These are phyloP conservation scores for Candida montana DNA, from an alignment of 805 yeast genomes.

Conservation along the genomic window DNA sequence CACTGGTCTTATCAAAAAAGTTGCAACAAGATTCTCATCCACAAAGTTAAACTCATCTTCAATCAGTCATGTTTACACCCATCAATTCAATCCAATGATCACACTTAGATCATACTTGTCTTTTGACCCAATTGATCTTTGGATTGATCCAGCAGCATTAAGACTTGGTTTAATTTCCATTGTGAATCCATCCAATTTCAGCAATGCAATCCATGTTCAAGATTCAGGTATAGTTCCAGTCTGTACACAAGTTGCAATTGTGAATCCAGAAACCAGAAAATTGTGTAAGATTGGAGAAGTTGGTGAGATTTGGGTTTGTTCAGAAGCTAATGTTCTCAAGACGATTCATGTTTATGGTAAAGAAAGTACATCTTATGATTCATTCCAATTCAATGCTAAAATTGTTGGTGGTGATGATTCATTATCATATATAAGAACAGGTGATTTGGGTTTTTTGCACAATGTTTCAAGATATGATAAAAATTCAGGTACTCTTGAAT, in stretches of 20 bases:
- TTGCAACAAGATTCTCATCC: conserved; percentile 57
- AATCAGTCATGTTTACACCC: conserved; percentile 72
- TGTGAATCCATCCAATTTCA: conserved; percentile 66
- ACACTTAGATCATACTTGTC: conserved; percentile 83
- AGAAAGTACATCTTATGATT: conserved; percentile 22
- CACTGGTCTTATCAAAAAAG: conserved; percentile 47
- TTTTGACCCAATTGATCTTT: conserved; percentile 81
- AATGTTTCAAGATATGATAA: conserved; percentile 47
- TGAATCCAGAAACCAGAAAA: conserved; percentile 83
- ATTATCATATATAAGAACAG: conserved; percentile 74
- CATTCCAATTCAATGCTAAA: conserved; percentile 52
- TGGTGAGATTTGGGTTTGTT: conserved; percentile 96
- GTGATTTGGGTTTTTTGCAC: conserved; percentile 90
- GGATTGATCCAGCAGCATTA: conserved; percentile 80
- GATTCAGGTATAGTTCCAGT: conserved; percentile 97
- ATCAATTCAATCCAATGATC: conserved; percentile 75
- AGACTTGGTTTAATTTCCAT: conserved; percentile 84
- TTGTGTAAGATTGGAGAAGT: conserved; percentile 85
- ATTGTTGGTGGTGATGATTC: conserved; percentile 61
- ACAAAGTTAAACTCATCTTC: conserved; percentile 64
- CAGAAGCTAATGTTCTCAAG: conserved; percentile 71
- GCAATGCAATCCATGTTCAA: conserved; percentile 70
- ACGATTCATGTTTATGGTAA: conserved; percentile 46
- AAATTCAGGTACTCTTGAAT: conserved; percentile 32
- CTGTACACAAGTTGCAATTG: conserved; percentile 89